Evolutionary conservation across 2,329 filamentous ascomycete species (phyloP), one percentile per base, ranked within the genome.

Genomic region (Westerdykella sp.): DNA sequence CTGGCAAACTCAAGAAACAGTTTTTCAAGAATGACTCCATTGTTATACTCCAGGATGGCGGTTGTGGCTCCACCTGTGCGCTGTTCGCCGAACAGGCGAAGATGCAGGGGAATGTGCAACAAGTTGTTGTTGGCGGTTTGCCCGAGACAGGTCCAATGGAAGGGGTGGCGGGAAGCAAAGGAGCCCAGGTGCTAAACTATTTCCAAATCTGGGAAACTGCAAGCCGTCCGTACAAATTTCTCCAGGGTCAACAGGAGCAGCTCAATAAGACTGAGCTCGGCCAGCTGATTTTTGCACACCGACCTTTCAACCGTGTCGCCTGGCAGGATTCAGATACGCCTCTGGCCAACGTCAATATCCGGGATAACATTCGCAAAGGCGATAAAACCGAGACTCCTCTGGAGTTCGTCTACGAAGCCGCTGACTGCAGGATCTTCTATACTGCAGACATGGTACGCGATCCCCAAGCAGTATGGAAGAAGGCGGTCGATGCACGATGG

Each of bases 391-490:
- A 43, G 9, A 62, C 66, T 0, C 73, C 79, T 14, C 53, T 75
- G 12, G 79, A 83, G 45, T 83, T 81, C 54, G 65, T 75, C 2
- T 76, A 77, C 44, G 73, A 80, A 50, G 71, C 77, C 2, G 76
- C 80, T 1, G 75, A 82, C 52, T 83, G 79, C 52, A 70, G 77
- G 7, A 53, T 82, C 14, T 83, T 74, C 51, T 81, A 75, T 45
- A 83, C 79, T 0, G 54, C 67, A 16, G 63, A 70, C 5, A 81
- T 77, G 60, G 51, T 77, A 30, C 60, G 65, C 9, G 67, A 78
- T 41, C 67, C 73, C 2, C 65, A 65, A 2, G 67, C 60, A 12
- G 58, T 75, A 14, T 83, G 80, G 79, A 65, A 65, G 31, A 62
- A 63, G 42, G 43, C 49, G 1, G 47, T 45, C 5, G 55, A 59